Conservation (phyloP, 495 filamentous ascomycete species). For the Aspergillus indologenus region DNA sequence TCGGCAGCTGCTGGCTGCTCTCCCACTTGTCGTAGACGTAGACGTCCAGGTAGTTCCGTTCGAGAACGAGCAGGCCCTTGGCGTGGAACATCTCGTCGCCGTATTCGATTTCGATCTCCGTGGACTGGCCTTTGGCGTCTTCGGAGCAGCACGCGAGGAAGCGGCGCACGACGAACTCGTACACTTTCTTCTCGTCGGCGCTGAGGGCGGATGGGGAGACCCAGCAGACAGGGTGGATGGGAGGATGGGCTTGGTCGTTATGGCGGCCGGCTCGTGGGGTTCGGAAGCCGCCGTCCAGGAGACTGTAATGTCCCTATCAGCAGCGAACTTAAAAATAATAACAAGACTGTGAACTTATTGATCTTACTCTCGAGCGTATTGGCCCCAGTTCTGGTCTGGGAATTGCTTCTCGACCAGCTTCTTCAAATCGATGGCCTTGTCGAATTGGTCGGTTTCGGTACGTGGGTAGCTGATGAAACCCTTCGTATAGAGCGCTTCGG, state of each 20-base stretch:
- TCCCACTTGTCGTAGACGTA: conserved; percentile 97
- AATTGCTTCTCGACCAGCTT: conserved; percentile 81
- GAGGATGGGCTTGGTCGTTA: conserved; percentile 95
- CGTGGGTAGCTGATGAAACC: conserved; percentile 97
- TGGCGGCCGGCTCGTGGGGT: conserved; percentile 77
- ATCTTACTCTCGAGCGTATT: conserved; percentile 65
- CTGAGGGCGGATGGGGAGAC: conserved; percentile 59
- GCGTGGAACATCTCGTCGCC: conserved; percentile 80
- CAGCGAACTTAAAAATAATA: background rate
- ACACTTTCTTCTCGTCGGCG: conserved; percentile 69
- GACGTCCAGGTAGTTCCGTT: conserved; percentile 90
- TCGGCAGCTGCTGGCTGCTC: conserved; percentile 76
- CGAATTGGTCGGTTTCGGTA: conserved; percentile 96
- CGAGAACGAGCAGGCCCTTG: conserved; percentile 79
- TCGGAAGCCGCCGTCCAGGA: conserved; percentile 75
- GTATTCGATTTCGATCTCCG: conserved; percentile 79
- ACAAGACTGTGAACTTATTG: background rate
- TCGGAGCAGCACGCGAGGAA: conserved; percentile 97
- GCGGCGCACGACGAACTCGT: conserved; percentile 90
- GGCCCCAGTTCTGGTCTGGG: conserved; percentile 71
- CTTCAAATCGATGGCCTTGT: conserved; percentile 80
- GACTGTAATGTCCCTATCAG: conserved; percentile 35
- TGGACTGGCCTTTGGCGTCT: conserved; percentile 80
- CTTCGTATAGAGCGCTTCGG: conserved; percentile 87
- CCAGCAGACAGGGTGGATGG: conserved; percentile 89